Conservation (phyloP, 148 eudicot genomes). For the Bassia scoparia region DNA sequence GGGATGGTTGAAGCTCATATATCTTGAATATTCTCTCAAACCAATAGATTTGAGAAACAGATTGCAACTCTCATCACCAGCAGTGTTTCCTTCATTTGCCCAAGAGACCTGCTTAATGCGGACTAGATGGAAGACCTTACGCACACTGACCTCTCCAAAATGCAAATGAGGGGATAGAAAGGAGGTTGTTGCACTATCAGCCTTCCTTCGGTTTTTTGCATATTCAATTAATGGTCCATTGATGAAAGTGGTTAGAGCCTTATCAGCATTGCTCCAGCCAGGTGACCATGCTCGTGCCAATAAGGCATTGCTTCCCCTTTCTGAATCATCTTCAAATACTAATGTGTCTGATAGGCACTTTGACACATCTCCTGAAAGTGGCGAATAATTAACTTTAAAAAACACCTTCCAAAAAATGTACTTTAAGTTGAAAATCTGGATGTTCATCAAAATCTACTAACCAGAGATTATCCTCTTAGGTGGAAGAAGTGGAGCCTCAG, state of each 20-base stretch:
- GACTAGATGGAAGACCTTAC: slow-evolving; percentile 81
- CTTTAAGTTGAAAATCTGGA: neutral
- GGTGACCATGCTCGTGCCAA: slow-evolving; percentile 99
- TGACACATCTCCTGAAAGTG: slow-evolving; percentile 63
- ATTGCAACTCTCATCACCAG: slow-evolving; percentile 90
- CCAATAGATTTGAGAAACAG: slow-evolving; percentile 94
- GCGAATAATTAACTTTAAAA: neutral
- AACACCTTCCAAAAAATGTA: neutral
- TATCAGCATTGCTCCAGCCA: slow-evolving; percentile 94
- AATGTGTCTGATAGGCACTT: slow-evolving; percentile 64
- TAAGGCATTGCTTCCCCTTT: slow-evolving; percentile 93
- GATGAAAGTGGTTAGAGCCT: slow-evolving; percentile 74
- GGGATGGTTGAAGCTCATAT: slow-evolving; percentile 93
- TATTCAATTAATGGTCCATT: slow-evolving; percentile 85
- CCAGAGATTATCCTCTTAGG: slow-evolving; percentile 87
- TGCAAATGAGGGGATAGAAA: slow-evolving; percentile 96
- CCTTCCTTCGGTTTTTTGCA: slow-evolving; percentile 80
- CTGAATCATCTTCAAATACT: slow-evolving; percentile 78
- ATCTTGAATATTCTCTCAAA: slow-evolving; percentile 89
- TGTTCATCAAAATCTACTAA: slow-evolving; percentile 23
- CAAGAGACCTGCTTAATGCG: slow-evolving; percentile 83
- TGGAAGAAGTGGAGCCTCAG: slow-evolving; percentile 91
- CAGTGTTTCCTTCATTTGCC: slow-evolving; percentile 87
- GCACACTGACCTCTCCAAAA: slow-evolving; percentile 91
- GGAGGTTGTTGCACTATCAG: slow-evolving; percentile 94